phyloP scores from a whole-genome alignment of 2,329 filamentous ascomycete species.

The Xylariales sp. region DNA sequence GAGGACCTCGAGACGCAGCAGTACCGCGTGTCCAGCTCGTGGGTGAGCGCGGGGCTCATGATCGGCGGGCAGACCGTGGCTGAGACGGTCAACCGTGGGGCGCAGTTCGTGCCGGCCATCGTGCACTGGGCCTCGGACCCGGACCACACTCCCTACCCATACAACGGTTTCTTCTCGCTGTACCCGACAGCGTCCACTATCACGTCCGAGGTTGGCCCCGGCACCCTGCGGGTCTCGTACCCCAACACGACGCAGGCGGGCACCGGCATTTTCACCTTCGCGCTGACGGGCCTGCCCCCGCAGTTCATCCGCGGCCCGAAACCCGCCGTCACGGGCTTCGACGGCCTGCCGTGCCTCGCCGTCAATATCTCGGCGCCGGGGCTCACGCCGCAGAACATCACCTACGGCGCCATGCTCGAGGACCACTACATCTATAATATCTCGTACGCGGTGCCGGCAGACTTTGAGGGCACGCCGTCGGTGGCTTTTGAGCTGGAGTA shows the following conservation, averaged over 20 bases:
- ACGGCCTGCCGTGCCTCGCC: slow-evolving; percentile 32
- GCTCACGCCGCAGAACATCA: slow-evolving; percentile 27
- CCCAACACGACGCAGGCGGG: slow-evolving; percentile 34
- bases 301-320: slow-evolving; percentile 28
- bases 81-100: slow-evolving; percentile 30
- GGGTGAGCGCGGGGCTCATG: slow-evolving; percentile 37
- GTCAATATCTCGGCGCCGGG: slow-evolving; percentile 33
- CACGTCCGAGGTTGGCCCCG: slow-evolving; percentile 29
- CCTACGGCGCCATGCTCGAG: slow-evolving; percentile 31
- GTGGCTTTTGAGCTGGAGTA: slow-evolving; percentile 29
- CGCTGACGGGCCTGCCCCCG: slow-evolving; percentile 32
- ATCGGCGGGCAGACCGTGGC: slow-evolving; percentile 32
- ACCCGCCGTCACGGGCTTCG: slow-evolving; percentile 25
- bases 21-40: slow-evolving; percentile 30
- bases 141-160: slow-evolving; percentile 31
- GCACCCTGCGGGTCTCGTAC: slow-evolving; percentile 29
- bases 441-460: slow-evolving; percentile 36
- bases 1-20: slow-evolving; percentile 26
- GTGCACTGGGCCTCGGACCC: slow-evolving; percentile 41
- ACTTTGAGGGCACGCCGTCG: slow-evolving; percentile 31
- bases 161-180: slow-evolving; percentile 33
- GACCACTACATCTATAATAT: slow-evolving; percentile 41
- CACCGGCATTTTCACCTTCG: slow-evolving; percentile 33
- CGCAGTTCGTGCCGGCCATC: slow-evolving; percentile 39
- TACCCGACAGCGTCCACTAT: slow-evolving; percentile 39